These are phyloP conservation scores for Ganoderma lingzhi DNA, from an alignment of 1,284 basidiomycete genomes.

Conservation along the genomic window DNA sequence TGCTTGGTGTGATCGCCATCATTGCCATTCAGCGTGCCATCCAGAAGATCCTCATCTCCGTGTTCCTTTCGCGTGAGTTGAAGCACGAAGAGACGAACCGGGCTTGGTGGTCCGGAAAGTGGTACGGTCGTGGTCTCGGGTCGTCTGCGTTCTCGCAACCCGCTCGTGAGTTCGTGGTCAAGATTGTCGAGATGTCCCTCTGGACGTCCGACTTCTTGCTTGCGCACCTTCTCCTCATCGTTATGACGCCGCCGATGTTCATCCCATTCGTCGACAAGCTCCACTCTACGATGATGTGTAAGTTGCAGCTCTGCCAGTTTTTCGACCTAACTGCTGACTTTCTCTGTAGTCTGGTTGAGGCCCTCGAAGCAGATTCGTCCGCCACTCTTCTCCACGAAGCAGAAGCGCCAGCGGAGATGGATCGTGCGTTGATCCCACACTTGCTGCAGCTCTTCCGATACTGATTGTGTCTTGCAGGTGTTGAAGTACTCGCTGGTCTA, in stretches of 20 bases:
- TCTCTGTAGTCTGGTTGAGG: conserved; percentile 79
- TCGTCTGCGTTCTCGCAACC: conserved; percentile 91
- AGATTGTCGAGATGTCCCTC: conserved; percentile 95
- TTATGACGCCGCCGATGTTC: conserved; percentile 85
- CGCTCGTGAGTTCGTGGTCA: conserved; percentile 95
- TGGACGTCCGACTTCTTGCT: conserved; percentile 93
- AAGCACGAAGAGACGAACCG: conserved; percentile 97
- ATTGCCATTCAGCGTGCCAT: conserved; percentile 90
- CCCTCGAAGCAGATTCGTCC: conserved; percentile 94
- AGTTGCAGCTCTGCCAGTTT: conserved; percentile 44
- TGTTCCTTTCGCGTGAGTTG: conserved; percentile 93
- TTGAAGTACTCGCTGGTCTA: conserved; percentile 90
- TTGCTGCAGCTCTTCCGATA: not conserved
- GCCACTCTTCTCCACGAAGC: conserved; percentile 94
- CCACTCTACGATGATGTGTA: conserved; percentile 92
- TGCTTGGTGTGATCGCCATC: conserved; percentile 87
- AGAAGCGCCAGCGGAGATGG: conserved; percentile 90
- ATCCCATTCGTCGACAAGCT: conserved; percentile 89
- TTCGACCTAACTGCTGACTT: conserved; percentile 13
- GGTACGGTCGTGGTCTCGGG: conserved; percentile 93
- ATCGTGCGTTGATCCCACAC: conserved; percentile 64
- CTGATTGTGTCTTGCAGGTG: conserved; percentile 51
- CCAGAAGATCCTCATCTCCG: conserved; percentile 92
- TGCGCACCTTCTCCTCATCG: conserved; percentile 84
- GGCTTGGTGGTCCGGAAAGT: conserved; percentile 99